Evolutionary conservation across 1,139 yeast genomes (phyloP).

Genomic region (Schwanniomyces etchellsii): DNA sequence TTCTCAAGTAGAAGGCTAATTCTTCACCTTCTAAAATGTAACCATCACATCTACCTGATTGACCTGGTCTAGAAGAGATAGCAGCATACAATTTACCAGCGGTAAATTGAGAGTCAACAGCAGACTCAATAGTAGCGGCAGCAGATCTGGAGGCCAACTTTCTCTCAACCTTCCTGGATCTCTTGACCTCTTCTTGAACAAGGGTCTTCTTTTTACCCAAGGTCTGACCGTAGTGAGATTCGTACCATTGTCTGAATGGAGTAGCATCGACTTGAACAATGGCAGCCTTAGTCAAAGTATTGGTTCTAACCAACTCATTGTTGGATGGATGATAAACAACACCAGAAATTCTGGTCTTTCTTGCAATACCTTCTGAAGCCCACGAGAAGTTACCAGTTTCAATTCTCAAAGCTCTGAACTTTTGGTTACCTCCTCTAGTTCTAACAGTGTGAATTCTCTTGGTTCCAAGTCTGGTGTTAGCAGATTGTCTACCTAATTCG

Average conservation of each 20-base stretch:
- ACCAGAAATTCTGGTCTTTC: slow-evolving; percentile 98
- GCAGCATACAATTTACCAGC: slow-evolving; percentile 99
- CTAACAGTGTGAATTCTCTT: slow-evolving; percentile 99
- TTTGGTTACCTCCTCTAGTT: slow-evolving; percentile 99
- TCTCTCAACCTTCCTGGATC: slow-evolving; percentile 81
- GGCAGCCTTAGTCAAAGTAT: slow-evolving; percentile 98
- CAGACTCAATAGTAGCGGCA: slow-evolving; percentile 76
- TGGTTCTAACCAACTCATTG: slow-evolving; percentile 99
- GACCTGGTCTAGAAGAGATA: slow-evolving; percentile 99
- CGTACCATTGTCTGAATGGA: slow-evolving; percentile 99
- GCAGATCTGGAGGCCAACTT: slow-evolving; percentile 90
- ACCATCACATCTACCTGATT: slow-evolving; percentile 99
- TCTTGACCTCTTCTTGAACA: slow-evolving; percentile 45
- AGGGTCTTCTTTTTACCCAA: slow-evolving; percentile 78
- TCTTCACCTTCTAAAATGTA: slow-evolving; percentile 99
- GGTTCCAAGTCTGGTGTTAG: slow-evolving; percentile 98
- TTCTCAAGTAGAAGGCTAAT: slow-evolving; percentile 99
- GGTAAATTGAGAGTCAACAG: slow-evolving; percentile 94
- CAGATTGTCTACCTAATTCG: slow-evolving; percentile 99
- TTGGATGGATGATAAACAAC: slow-evolving; percentile 99
- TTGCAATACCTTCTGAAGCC: slow-evolving; percentile 98
- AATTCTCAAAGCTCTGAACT: slow-evolving; percentile 99
- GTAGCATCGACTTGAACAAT: slow-evolving; percentile 99
- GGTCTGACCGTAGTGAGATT: slow-evolving; percentile 93
- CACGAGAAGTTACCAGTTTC: slow-evolving; percentile 99